Evolutionary conservation across 306 rosid species (phyloP).

Genomic region (Malus sieversii): DNA sequence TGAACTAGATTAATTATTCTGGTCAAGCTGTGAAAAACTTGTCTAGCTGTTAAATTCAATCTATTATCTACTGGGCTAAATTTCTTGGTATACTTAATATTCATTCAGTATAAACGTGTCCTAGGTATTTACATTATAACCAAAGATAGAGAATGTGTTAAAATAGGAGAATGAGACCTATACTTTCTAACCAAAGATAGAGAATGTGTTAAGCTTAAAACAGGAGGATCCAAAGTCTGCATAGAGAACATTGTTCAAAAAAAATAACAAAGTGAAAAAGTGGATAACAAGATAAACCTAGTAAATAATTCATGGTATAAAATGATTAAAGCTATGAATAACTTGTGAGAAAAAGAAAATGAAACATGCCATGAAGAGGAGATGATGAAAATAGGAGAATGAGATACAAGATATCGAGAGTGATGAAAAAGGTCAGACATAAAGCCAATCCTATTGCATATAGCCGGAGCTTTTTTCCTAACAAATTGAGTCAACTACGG

Average conservation of each 20-base stretch:
- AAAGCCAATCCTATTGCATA: neutral
- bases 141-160: neutral
- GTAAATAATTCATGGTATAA: neutral
- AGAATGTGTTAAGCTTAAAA: neutral
- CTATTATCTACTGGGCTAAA: too few species aligned
- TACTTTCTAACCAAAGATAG: neutral
- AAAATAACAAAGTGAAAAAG: neutral
- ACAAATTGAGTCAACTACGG: neutral
- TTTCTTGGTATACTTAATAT: too few species aligned
- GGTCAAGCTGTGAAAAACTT: neutral
- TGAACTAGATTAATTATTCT: neutral
- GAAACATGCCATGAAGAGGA: neutral
- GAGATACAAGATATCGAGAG: neutral
- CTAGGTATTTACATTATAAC: neutral
- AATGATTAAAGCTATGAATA: neutral
- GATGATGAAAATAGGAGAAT: neutral
- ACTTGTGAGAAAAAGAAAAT: neutral
- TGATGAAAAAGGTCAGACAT: neutral
- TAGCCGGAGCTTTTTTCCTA: neutral
- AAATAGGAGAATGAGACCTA: neutral
- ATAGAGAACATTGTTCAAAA: neutral
- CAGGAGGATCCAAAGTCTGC: neutral
- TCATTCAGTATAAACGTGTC: too few species aligned
- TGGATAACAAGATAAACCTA: neutral
- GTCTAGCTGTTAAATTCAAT: neutral